Evolutionary conservation across 2,329 filamentous ascomycete species (phyloP), one percentile per base, ranked within the genome.

Genomic region (Cladophialophora exuberans): DNA sequence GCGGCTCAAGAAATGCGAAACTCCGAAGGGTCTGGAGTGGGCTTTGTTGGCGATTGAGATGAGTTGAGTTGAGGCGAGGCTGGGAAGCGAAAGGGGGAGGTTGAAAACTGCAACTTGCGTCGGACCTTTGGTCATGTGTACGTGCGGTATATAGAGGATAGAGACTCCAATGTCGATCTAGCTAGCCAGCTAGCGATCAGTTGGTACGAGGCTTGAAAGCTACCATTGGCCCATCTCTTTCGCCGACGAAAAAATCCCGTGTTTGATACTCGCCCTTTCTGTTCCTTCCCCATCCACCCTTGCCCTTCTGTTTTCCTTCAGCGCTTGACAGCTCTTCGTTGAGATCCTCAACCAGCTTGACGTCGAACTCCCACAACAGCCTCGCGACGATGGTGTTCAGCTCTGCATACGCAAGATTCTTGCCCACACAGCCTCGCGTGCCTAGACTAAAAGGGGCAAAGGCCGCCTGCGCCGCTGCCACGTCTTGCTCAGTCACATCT

Each of bases 381-480:
- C 30, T 31, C n/a, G 30, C 30, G n/a, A 31, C n/a, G 2, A n/a
- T n/a, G 10, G 30, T 31, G n/a, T 31, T 31, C 30, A 31, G 3
- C 26, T 66, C 58, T 46, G 65, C 63, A 9, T 65, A 48, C 1
- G 67, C 67, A 6, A 70, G 55, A n/a, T 58, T 47, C 20, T 63
- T 62, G 7, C 65, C 68, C 15, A 69, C 58, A 50, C 68, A 70
- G 33, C 47, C 55, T 23, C 66, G 64, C 3, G 42, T 28, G n/a
- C 63, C 66, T 61, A 41, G 67, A 1, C 65, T 63, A 35, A 71
- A 74, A 0, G 72, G 72, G 1, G 54, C 53, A 52, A 65, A 71
- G 1, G 66, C 69, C 1, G 61, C 55, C 17, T 51, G 30, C 3
- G 30, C 30, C 2, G 30, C 30, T n/a, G 10, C 2, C 10, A 31